Base-by-base conservation (phyloP, 257 asterid species). In the Ajuga chamaepitys region DNA sequence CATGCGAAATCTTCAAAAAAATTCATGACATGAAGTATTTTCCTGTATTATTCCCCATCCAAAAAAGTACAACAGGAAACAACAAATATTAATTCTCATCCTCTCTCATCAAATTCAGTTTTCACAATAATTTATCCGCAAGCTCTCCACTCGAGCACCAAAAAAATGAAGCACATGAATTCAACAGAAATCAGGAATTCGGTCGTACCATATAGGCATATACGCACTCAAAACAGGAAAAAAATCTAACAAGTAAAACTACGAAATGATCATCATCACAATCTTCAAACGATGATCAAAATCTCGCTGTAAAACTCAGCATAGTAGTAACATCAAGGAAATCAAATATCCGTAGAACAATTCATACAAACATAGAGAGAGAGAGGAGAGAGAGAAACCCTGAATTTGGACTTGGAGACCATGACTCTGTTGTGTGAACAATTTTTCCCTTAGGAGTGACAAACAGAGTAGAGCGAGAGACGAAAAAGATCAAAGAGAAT, bases 331-430 rank as follows among this genome's bases (percentile, higher is more conserved):
- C 63, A 62, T 18, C 22, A 40, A 62, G 1, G 24, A 58, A 59
- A 62, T 48, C 7, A 62, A 47, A 21, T 3, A 48, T 35, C 14
- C 6, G 21, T 20, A 62, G 18, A 16, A 7, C 14, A 58, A 41
- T 42, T 9, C 21, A 5, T n/a, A 0, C 10, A 59, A 14, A 35
- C 3, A 16, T 1, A 53, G 16, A 56, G 58, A 55, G 42, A 53
- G 34, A 60, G 60, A 61, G 37, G 35, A 60, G 60, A 61, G 37
- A 61, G 62, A 46, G 74, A 58, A 52, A 81, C 86, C 74, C 68
- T 67, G 70, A 68, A 62, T 72, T 75, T 81, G 9, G 82, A 48
- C 48, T 78, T 75, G 47, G 79, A 73, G 54, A 73, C 78, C 86
- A 81, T 74, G 55, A 34, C 26, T 50, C 46, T 24, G 67, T 32